Evolutionary conservation across 2,329 filamentous ascomycete species (phyloP), one percentile per base, ranked within the genome.

Genomic region (Geoglossum cookeanum): DNA sequence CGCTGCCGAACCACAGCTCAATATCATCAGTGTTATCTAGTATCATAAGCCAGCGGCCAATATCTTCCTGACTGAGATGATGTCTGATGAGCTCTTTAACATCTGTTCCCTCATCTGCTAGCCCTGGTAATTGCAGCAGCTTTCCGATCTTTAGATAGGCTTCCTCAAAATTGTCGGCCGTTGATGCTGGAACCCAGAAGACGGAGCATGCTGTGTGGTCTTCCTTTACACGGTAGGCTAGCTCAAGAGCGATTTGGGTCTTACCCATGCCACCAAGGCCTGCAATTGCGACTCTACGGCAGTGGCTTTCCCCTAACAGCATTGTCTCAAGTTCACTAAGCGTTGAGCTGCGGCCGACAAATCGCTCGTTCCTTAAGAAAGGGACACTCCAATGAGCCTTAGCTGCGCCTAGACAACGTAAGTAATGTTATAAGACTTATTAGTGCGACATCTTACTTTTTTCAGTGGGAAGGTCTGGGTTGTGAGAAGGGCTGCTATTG

Each of bases 131-230:
- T n/a, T n/a, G 4, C 2, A 71, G 63, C 45, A 56, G 15, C 15
- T 57, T 57, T 3, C 65, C 71, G 32, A 71, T 70, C 0, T 65
- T 57, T 6, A 32, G 61, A 55, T 71, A 74, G 7, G 66, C 66
- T 39, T 68, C 63, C 33, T 70, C 65, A 32, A 73, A 68, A n/a
- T 33, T 65, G 1, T 61, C 61, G 1, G 42, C 33, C 59, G 63
- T 62, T 3, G 65, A 54, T 3, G 48, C 48, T 1, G 48, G 48
- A 5, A 52, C n/a, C 48, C 48, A 52, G 11, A 44, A 52, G 11
- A 52, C 27, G 3, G 48, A 52, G 32, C 15, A 52, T 4, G n/a
- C 32, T 35, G 48, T 11, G 4, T 27, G 13, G 1, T 27, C 27
- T 13, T 8, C n/a, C n/a, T 22, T 52, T 13, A 22, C n/a, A 55